Evolutionary conservation across 768 basidiomycete genomes (phyloP).

Genomic region (Panaeolus cyanescens): DNA sequence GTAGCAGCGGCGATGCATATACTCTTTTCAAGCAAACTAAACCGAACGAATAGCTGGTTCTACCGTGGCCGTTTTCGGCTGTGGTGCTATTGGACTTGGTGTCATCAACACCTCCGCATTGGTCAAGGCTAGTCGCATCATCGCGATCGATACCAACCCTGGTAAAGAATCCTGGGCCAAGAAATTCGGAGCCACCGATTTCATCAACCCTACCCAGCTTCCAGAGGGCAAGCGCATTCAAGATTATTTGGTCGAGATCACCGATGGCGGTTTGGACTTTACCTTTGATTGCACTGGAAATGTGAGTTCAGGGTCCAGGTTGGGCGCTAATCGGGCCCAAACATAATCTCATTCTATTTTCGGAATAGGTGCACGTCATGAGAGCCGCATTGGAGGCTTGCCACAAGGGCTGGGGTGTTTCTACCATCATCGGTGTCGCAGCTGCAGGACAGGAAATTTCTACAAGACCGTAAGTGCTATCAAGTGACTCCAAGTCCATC

Average conservation of each 20-base stretch:
- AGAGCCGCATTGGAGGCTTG: constrained; percentile 95
- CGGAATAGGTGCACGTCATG: constrained; percentile 84
- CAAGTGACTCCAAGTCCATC: constrained; percentile 1
- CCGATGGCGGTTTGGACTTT: constrained; percentile 95
- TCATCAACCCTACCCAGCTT: constrained; percentile 79
- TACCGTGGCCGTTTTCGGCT: constrained; percentile 92
- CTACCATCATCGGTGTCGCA: constrained; percentile 94
- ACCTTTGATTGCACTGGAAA: constrained; percentile 98
- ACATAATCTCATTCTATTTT: not conserved
- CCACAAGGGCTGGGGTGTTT: constrained; percentile 99
- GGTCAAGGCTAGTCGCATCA: constrained; percentile 85
- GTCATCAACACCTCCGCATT: constrained; percentile 78
- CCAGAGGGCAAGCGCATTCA: constrained; percentile 84
- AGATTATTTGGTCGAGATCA: constrained; percentile 87
- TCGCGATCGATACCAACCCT: constrained; percentile 91
- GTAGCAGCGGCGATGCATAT: constrained; percentile 23
- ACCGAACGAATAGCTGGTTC: constrained; percentile 66
- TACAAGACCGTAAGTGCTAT: constrained; percentile 71
- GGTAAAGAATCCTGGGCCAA: constrained; percentile 84
- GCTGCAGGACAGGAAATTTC: constrained; percentile 95
- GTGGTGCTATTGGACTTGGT: constrained; percentile 95
- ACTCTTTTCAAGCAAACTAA: constrained; percentile 4
- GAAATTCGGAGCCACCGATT: constrained; percentile 95
- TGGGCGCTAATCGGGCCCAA: not conserved
- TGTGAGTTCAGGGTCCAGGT: constrained; percentile 25